Percentiles rank a stretch among this genome's conserved stretches.
phyloP scores from a whole-genome alignment of 129 eudicot genomes.

The Chrysanthemum makinoi region DNA sequence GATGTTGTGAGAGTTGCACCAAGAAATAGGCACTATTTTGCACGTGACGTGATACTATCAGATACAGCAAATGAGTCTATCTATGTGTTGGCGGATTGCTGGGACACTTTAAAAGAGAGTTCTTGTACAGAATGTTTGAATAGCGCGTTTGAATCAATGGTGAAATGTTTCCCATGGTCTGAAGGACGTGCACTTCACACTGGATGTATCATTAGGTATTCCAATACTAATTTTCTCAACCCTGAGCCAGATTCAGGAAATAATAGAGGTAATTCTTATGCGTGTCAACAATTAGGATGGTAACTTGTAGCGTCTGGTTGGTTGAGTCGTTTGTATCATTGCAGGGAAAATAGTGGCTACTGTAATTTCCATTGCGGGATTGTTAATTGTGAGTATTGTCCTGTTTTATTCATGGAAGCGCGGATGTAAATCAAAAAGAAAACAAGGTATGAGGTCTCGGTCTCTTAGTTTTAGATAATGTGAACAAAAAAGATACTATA shows the following conservation, averaged over 20 bases:
- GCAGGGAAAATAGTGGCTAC: slow-evolving; percentile 46
- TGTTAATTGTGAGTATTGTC: slow-evolving; percentile 37
- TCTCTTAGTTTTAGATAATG: neutral
- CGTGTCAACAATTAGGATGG: too few species aligned
- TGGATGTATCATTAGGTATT: slow-evolving; percentile 67
- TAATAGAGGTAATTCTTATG: slow-evolving; percentile 2
- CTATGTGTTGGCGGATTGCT: slow-evolving; percentile 63
- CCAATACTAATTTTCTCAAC: slow-evolving; percentile 61
- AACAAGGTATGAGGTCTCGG: slow-evolving; percentile 36
- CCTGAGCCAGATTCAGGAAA: slow-evolving; percentile 10
- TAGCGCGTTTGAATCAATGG: slow-evolving; percentile 40
- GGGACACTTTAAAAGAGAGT: slow-evolving; percentile 50
- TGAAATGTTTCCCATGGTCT: slow-evolving; percentile 50
- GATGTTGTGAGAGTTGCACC: slow-evolving; percentile 42
- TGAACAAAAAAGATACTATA: too few species aligned
- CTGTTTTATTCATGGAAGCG: slow-evolving; percentile 46
- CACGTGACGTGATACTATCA: slow-evolving; percentile 27
- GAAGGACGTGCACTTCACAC: slow-evolving; percentile 61
- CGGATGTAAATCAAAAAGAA: slow-evolving; percentile 42
- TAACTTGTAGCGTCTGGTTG: slow-evolving; percentile 1
- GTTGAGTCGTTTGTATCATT: neutral
- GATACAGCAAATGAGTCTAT: slow-evolving; percentile 29
- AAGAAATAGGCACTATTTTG: slow-evolving; percentile 31
- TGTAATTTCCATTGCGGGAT: slow-evolving; percentile 43
- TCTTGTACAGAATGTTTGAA: slow-evolving; percentile 54